Percentiles rank a stretch among this genome's conserved stretches.
Conservation (phyloP, 1,284 basidiomycete genomes). For the Apiotrichum montevideense region DNA sequence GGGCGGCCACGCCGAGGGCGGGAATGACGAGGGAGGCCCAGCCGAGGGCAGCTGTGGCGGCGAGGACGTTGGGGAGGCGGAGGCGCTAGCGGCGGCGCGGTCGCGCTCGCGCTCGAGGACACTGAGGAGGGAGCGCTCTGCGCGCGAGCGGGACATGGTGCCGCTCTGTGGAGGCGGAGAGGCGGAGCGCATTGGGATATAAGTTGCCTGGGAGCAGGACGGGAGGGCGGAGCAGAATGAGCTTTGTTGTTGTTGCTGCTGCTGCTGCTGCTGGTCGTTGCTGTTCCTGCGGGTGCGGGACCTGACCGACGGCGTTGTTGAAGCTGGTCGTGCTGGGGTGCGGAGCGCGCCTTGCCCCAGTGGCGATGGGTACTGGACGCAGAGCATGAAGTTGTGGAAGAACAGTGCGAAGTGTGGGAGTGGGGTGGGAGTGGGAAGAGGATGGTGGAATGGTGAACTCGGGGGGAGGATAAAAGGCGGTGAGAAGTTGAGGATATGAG, state of each 20-base stretch:
- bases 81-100: neutral
- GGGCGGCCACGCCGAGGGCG: neutral
- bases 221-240: neutral
- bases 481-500: too few species aligned
- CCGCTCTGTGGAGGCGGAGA: too few species aligned
- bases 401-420: neutral
- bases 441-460: neutral
- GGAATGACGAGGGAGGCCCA: neutral
- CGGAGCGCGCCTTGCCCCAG: neutral
- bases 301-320: neutral
- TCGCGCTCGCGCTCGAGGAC: slow-evolving; percentile 12
- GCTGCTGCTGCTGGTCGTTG: neutral
- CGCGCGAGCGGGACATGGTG: neutral
- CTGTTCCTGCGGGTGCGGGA: neutral
- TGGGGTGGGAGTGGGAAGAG: neutral
- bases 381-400: slow-evolving; percentile 1
- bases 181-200: neutral
- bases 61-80: neutral
- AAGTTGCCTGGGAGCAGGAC: too few species aligned
- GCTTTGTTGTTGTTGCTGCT: neutral
- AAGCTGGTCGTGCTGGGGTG: too few species aligned
- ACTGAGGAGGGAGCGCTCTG: slow-evolving; percentile 10
- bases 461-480: neutral
- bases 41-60: too few species aligned
- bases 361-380: slow-evolving; percentile 3